Evolutionary conservation across 495 filamentous ascomycete species (phyloP), one percentile per base, ranked within the genome.

Genomic region (Immersiella caudata): DNA sequence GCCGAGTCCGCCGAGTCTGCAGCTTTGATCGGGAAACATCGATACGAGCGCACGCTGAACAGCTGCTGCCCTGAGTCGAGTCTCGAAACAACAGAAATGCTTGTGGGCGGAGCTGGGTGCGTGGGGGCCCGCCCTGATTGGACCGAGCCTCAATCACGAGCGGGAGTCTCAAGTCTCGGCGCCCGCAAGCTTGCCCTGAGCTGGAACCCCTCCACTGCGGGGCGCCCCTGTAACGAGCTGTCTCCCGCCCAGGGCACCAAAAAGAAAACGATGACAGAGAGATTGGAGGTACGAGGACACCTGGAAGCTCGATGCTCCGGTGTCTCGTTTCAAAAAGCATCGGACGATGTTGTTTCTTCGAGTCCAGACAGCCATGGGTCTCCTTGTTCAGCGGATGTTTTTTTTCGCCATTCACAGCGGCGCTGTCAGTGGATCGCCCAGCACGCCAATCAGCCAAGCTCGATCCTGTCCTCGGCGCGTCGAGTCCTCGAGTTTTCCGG

Each of bases 271-370:
- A 21, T 20, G 22, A 62, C 8, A 12, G 26, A 50, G 60, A 62
- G 36, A 60, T 60, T 62, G 36, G 21, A 62, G 60, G 60, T 50
- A n/a, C 25, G 24, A 12, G n/a, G 40, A 46, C 40, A 18, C 54
- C 54, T 62, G 60, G 60, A 50, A 49, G 20, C 35, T 49, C 36
- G 33, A 25, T 2, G 33, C 36, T 62, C 60, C 60, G 60, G 60
- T 62, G 14, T 62, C 60, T 50, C 60, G 60, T 62, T 62, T 62
- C 60, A 22, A 46, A 22, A 46, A 62, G 60, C 9, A 62, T 62
- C 60, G 26, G 33, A 49, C 60, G 60, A 62, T 27, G 21, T 49
- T 62, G 60, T 62, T 62, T 62, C 60, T 50, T 11, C 1, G 22
- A 62, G 33, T 26, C 36, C n/a, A 25, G 35, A n/a, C 33, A 22